Evolutionary conservation across 164 flowering plant genomes (phyloP).

Genomic region (Annona cherimola): DNA sequence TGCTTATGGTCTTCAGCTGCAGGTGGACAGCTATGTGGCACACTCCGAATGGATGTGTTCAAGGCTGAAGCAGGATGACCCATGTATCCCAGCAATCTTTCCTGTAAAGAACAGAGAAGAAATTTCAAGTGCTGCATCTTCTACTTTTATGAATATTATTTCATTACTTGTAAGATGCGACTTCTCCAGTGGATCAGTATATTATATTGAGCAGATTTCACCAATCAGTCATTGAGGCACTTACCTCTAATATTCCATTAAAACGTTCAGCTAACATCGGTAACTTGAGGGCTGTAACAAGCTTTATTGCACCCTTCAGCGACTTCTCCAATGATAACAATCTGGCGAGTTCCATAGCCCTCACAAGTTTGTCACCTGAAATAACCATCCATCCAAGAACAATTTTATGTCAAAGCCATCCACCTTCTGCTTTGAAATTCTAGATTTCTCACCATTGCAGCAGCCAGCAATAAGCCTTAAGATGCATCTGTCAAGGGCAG

Average conservation of each 20-base stretch:
- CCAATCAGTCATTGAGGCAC: background rate
- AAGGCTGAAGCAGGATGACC: constrained; percentile 5
- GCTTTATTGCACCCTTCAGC: constrained; percentile 82
- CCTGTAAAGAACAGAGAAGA: constrained; percentile 32
- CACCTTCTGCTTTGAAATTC: background rate
- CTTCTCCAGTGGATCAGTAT: too few relatives aligned
- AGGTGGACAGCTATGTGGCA: constrained; percentile 12
- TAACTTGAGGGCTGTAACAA: constrained; percentile 79
- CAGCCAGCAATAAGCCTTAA: constrained; percentile 86
- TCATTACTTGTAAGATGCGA: too few relatives aligned
- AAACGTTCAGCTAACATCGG: constrained; percentile 88
- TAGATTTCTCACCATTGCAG: constrained; percentile 66
- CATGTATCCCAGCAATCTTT: constrained; percentile 39
- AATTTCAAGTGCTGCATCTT: background rate
- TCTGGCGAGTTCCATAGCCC: constrained; percentile 87
- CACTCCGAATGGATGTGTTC: constrained; percentile 10
- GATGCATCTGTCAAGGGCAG: constrained; percentile 83
- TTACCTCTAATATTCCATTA: constrained; percentile 73
- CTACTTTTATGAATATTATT: too few relatives aligned
- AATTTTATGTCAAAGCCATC: background rate
- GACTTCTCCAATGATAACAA: constrained; percentile 81
- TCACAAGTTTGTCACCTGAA: constrained; percentile 67
- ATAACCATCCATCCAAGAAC: constrained; percentile 10
- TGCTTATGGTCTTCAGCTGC: constrained; percentile 23
- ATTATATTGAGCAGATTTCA: background rate